Evolutionary conservation across 768 basidiomycete species (phyloP), one percentile per base, ranked within the genome.

Genomic region (Termitomyces sp.): DNA sequence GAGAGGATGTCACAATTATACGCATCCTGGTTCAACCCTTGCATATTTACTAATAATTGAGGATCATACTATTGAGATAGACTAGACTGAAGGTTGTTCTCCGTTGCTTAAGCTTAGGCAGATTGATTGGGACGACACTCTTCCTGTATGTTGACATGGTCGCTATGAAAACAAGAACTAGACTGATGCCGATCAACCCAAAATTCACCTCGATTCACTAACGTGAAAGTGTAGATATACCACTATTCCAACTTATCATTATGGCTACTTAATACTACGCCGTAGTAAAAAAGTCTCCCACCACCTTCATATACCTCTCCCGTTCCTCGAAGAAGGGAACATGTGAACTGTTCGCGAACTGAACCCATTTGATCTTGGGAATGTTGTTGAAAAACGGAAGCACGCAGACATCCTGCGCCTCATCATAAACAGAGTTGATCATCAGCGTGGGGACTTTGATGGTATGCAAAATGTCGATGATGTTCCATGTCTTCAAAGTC

Each of bases 261-360:
- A 22, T 20, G 7, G 15, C 9, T 13, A 30, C 27, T 11, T n/a
- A n/a, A 39, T 6, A n/a, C 39, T 54, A 54, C 6, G 6, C 39
- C 18, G 9, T 54, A 12, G 58, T 60, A 61, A 78, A 61, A 53
- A 78, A 79, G 8, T 70, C 65, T n/a, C 64, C 68, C 1, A 77
- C 69, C 5, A 77, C 57, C 42, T 74, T 45, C 71, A 79, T 71
- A 60, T 73, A 80, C 61, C 68, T 66, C 57, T 75, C 74, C 30
- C 68, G 64, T 65, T 81, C 80, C 66, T 82, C 81, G 55, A 68
- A 73, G 39, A 74, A 71, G n/a, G 80, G 73, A 37, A 70, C 67
- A 61, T 82, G 82, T 44, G 78, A 77, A 8, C 76, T 76, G 15
- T 77, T 66, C 45, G 73, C 69, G 53, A 82, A 76, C 20, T 72